Evolutionary conservation across 176 grass and related monocot genomes (phyloP), one percentile per base, ranked within the genome.

Genomic region (Oryza glumipatula): DNA sequence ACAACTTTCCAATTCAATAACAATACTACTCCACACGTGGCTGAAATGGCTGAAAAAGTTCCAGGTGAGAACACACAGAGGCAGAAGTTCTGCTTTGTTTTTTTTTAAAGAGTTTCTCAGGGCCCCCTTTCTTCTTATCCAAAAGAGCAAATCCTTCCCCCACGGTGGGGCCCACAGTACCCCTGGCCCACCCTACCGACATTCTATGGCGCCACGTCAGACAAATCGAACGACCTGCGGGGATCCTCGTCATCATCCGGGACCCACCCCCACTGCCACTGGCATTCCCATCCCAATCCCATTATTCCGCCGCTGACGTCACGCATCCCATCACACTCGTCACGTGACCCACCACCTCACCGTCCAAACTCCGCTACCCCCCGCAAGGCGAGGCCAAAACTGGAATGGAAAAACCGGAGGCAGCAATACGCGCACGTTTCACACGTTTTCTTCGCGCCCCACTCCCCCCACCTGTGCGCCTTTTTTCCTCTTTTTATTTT

Each of bases 361-460:
- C 23, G 46, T 74, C 46, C 88, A 82, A 58, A 79, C 83, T 1
- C 17, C 67, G 82, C 13, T 39, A 49, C 16, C 38, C 4, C 60
- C 56, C 14, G n/a, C 6, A 5, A 38, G 36, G 69, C 4, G 16
- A 12, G 47, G 52, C 71, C 79, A 73, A 46, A 19, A 15, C 67
- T 21, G 74, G 79, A 22, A 56, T 6, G n/a, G 52, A 39, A 17
- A 69, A 83, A 76, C 69, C 67, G 4, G 68, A 19, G 65, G 54
- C 44, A 1, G 19, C 32, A 23, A 44, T 54, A 3, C 64, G 41
- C 75, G 70, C 89, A 91, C 85, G 71, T 91, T 87, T 8, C 76
- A 0, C 76, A 91, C 89, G 81, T 79, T 88, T 83, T 3, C 11
- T 28, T 49, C 41, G 67, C 28, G 48, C 9, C 7, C 38, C 82